A percentile compares a stretch with the other conserved stretches of the same genome.
These are phyloP conservation scores for Chloranthus sessilifolius DNA, from an alignment of 164 flowering plant genomes.

Conservation along the genomic window DNA sequence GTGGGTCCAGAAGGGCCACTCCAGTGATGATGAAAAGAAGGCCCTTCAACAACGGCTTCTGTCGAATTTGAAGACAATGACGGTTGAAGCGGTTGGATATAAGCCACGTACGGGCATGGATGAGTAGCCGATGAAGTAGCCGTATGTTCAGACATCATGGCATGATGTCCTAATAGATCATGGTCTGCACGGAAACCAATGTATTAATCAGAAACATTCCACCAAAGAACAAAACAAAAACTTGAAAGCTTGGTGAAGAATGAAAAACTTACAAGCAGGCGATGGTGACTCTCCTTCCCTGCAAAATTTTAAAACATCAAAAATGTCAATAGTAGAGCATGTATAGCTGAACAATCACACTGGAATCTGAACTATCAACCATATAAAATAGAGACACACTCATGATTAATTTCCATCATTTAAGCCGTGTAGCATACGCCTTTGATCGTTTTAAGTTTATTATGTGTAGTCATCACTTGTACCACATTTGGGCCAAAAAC, in stretches of 20 bases:
- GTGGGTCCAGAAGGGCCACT: conserved; percentile 46
- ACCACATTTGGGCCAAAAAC: too few relatives aligned
- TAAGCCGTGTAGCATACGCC: too few relatives aligned
- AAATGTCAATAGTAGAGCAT: too few relatives aligned
- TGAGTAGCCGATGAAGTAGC: conserved; percentile 66
- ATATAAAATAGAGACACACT: too few relatives aligned
- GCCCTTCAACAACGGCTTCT: conserved; percentile 57
- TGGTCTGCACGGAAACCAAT: conserved; percentile 46
- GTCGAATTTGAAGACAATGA: conserved; percentile 59
- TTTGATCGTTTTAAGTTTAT: too few relatives aligned
- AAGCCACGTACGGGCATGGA: conserved; percentile 79
- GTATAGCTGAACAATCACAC: too few relatives aligned
- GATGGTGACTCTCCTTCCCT: conserved; percentile 75
- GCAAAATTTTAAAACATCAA: conserved; percentile 17
- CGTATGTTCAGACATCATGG: conserved; percentile 65
- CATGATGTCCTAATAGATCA: conserved; percentile 65
- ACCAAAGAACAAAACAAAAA: neutral
- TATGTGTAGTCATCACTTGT: too few relatives aligned
- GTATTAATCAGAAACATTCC: neutral
- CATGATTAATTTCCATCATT: too few relatives aligned
- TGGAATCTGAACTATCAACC: too few relatives aligned
- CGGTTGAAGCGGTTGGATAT: conserved; percentile 66
- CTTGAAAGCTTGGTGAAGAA: neutral
- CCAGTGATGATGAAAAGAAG: conserved; percentile 60
- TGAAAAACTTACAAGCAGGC: conserved; percentile 35